phyloP scores from a whole-genome alignment of 78 protist species.

The Dictyostelium capitatum region DNA sequence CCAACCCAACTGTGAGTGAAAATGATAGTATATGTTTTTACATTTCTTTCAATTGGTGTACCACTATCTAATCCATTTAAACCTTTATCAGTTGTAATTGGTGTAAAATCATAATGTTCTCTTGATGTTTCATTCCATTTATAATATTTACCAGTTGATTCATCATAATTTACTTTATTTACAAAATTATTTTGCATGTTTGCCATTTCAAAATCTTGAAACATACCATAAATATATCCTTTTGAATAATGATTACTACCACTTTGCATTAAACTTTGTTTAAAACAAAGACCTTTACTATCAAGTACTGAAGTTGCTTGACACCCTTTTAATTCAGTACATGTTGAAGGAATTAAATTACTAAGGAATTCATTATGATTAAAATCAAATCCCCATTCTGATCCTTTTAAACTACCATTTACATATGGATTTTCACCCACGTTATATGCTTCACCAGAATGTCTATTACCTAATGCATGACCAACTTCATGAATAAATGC shows the following conservation, averaged over 20 bases:
- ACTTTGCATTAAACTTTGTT: constrained; percentile 52
- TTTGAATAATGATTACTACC: constrained; percentile 20
- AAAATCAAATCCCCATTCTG: constrained; percentile 42
- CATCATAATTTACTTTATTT: not conserved
- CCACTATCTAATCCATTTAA: not conserved
- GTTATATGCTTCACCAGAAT: constrained; percentile 36
- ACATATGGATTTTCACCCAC: not conserved
- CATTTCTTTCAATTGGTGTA: constrained; percentile 14
- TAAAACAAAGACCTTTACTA: constrained; percentile 29
- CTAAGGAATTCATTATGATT: constrained; percentile 32
- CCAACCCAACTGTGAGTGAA: not conserved
- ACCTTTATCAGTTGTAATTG: not conserved
- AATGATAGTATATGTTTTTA: constrained; percentile 24
- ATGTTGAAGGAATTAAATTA: constrained; percentile 17
- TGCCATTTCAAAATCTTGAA: constrained; percentile 32
- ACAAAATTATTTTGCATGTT: constrained; percentile 32
- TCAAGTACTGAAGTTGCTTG: not conserved
- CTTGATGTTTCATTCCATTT: not conserved
- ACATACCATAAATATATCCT: constrained; percentile 4
- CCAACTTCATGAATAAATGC: constrained; percentile 67
- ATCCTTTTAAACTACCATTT: constrained; percentile 32
- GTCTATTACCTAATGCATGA: constrained; percentile 51
- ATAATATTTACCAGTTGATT: not conserved
- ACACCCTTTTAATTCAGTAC: not conserved
- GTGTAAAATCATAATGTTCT: not conserved